Base-by-base conservation (phyloP, 1,284 basidiomycete genomes). In the Ustilago esculenta region DNA sequence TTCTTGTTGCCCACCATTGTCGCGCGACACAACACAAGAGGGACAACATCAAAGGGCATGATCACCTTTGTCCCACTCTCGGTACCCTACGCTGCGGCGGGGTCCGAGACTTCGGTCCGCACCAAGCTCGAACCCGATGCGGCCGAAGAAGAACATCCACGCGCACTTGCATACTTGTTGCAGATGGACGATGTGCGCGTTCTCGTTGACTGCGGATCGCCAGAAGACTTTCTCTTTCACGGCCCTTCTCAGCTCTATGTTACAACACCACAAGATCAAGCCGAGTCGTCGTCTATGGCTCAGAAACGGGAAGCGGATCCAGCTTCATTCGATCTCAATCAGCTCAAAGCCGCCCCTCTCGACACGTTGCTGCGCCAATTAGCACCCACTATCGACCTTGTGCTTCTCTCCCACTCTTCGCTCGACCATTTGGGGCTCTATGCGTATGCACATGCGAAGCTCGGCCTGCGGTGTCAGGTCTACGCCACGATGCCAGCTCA, bases 401-500 rank as follows among this genome's bases (percentile, higher is more conserved):
- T 94, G 29, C 86, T 96, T 18, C 86, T 98, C 48, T 97, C 94
- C 0, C 94, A 98, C 84, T 94, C 94, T 1, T 92, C 95, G 66
- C 86, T 96, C 9, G 85, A 87, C 3, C 93, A 96, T 79, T 86
- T 91, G 17, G 95, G 94, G 7, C 85, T 98, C 17, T 96, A 92
- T 81, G 88, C 94, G 6, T 97, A 92, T 81, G 94, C 94, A 1
- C 87, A 92, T 75, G 87, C 94, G 5, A 86, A 88, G 76, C 94
- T 93, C 88, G 90, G 90, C 17, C 86, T 98, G 34, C 90, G 87
- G 47, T 94, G 94, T 36, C 93, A 93, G 9, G 89, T 93, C n/a
- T 99, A 98, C 82, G 91, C 92, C 0, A 96, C 95, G 0, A 87
- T 98, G 42, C 95, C 96, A 20, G 93, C 96, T 0, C 92, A 96